Evolutionary conservation across 192 early-diverging fungal species (phyloP).

Genomic region (Entomortierella parvispora): DNA sequence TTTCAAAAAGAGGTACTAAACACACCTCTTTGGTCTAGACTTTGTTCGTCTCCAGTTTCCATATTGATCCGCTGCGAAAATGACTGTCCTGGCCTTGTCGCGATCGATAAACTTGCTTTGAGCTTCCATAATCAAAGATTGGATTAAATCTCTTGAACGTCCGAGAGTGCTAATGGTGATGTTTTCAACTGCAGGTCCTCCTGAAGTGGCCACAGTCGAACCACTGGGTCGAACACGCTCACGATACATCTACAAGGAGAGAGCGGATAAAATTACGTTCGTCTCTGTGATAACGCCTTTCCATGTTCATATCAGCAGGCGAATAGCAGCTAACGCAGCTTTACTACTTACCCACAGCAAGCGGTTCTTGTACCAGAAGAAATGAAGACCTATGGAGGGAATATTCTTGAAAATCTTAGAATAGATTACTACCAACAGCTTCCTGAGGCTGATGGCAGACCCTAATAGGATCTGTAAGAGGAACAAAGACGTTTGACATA

Average conservation of each 20-base stretch:
- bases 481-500: constrained; percentile 7
- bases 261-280: background rate
- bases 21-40: constrained; percentile 44
- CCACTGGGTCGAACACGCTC: constrained; percentile 48
- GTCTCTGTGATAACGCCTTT: too few relatives aligned
- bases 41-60: constrained; percentile 65
- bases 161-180: constrained; percentile 69
- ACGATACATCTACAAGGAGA: constrained; percentile 30
- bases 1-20: background rate
- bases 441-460: background rate
- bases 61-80: constrained; percentile 75
- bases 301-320: too few relatives aligned
- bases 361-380: constrained; percentile 63
- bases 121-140: constrained; percentile 63
- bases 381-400: constrained; percentile 56
- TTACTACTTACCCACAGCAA: constrained; percentile 57
- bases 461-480: too few relatives aligned
- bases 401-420: background rate
- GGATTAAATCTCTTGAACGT: constrained; percentile 58
- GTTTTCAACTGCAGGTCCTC: constrained; percentile 49
- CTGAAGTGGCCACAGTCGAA: constrained; percentile 35
- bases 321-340: too few relatives aligned
- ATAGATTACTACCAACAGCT: background rate
- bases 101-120: constrained; percentile 65
- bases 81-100: constrained; percentile 68